These are phyloP conservation scores for Cornus kousa DNA, from an alignment of 148 eudicot species.

Conservation along the genomic window DNA sequence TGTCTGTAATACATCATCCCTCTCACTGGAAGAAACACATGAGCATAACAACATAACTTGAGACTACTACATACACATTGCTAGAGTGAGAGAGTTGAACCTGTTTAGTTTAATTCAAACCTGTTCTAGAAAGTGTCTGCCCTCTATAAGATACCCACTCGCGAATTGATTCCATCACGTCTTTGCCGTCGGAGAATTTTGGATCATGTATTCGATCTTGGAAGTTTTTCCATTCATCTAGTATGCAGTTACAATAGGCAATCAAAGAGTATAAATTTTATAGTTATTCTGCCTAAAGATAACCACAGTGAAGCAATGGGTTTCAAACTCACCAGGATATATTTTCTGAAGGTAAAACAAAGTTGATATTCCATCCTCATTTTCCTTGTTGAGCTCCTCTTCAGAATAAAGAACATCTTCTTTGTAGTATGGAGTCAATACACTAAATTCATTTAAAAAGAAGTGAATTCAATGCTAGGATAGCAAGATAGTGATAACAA, in stretches of 20 bases:
- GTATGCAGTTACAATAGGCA: constrained; percentile 18
- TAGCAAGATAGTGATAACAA: constrained; percentile 2
- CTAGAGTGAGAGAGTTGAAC: background rate
- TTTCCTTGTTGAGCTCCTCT: constrained; percentile 77
- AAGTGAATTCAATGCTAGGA: background rate
- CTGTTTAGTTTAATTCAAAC: constrained; percentile 29
- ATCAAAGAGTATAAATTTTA: background rate
- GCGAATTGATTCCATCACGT: constrained; percentile 58
- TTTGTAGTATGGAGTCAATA: constrained; percentile 90
- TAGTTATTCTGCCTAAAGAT: constrained; percentile 10
- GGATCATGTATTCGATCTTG: constrained; percentile 57
- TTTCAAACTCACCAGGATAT: constrained; percentile 73
- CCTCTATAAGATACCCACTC: constrained; percentile 98
- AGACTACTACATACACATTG: constrained; percentile 14
- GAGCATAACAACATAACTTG: constrained; percentile 17
- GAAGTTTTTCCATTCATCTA: constrained; percentile 91
- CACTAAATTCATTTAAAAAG: constrained; percentile 45
- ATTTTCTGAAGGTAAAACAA: constrained; percentile 92
- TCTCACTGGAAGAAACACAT: constrained; percentile 60
- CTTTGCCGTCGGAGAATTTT: constrained; percentile 45
- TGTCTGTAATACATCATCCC: constrained; percentile 98
- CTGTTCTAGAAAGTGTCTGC: constrained; percentile 99
- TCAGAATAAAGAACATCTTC: constrained; percentile 96
- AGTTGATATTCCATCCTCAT: constrained; percentile 93
- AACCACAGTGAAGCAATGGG: constrained; percentile 9